phyloP scores from a whole-genome alignment of 2,329 filamentous ascomycete species.

The Penicillium concentricum region DNA sequence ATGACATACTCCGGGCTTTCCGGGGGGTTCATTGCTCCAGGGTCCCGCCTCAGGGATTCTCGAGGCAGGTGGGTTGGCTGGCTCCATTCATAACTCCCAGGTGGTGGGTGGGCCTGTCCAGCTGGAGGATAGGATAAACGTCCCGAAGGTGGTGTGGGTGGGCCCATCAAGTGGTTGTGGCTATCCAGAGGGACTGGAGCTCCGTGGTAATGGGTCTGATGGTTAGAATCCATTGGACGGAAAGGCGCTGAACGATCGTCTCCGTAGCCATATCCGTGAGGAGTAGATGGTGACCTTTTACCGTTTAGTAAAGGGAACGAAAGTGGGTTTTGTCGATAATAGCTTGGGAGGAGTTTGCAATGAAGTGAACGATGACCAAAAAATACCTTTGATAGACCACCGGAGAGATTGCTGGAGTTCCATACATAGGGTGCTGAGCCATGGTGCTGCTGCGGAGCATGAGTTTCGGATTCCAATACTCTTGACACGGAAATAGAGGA shows the following conservation, averaged over 20 bases:
- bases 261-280: slow-evolving; percentile 28
- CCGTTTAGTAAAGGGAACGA: slow-evolving; percentile 25
- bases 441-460: slow-evolving; percentile 27
- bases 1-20: slow-evolving; percentile 39
- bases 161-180: slow-evolving; percentile 31
- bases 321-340: slow-evolving; percentile 9
- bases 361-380: slow-evolving; percentile 10
- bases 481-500: not conserved
- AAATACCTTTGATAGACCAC: slow-evolving; percentile 42
- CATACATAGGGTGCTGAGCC: slow-evolving; percentile 33
- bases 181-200: slow-evolving; percentile 27
- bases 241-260: slow-evolving; percentile 29
- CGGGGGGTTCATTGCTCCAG: slow-evolving; percentile 30
- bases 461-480: slow-evolving; percentile 21
- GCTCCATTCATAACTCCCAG: slow-evolving; percentile 37
- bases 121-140: slow-evolving; percentile 33
- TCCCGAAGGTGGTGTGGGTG: slow-evolving; percentile 25
- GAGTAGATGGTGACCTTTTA: slow-evolving; percentile 32
- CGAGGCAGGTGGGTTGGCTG: slow-evolving; percentile 30
- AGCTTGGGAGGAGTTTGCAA: slow-evolving; percentile 6
- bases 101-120: slow-evolving; percentile 29
- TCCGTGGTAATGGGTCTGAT: slow-evolving; percentile 31
- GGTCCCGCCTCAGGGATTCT: slow-evolving; percentile 35
- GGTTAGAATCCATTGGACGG: slow-evolving; percentile 32
- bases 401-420: slow-evolving; percentile 27